Conservation (phyloP, 2,329 filamentous ascomycete genomes). For the Fusarium brachygibbosum region DNA sequence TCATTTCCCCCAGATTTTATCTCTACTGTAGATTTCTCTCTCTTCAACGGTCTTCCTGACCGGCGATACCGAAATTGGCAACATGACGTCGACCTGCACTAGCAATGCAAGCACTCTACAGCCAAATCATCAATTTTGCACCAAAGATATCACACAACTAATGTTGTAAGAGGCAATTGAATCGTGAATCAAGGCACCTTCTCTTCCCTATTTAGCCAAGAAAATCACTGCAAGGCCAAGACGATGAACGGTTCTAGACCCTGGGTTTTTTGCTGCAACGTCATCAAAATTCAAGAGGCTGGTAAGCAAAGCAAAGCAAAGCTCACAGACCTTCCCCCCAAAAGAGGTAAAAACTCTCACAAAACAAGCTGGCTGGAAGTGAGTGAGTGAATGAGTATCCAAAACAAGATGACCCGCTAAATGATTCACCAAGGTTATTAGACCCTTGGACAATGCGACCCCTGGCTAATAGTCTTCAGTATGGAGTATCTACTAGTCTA, state of each 20-base stretch:
- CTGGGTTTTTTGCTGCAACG: conserved; percentile 6
- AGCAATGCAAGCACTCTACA: conserved; percentile 43
- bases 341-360: conserved; percentile 29
- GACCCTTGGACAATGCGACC: neutral
- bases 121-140: neutral
- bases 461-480: neutral
- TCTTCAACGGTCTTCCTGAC: conserved; percentile 3
- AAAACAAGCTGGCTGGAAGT: conserved; percentile 37
- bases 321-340: neutral
- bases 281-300: conserved; percentile 36
- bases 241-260: conserved; percentile 16
- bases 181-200: conserved; percentile 16
- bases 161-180: neutral
- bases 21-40: neutral
- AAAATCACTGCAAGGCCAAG: neutral
- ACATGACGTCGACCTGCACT: conserved; percentile 34
- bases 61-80: conserved; percentile 31
- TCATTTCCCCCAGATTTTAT: conserved; percentile 6
- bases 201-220: conserved; percentile 9
- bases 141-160: neutral
- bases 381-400: neutral
- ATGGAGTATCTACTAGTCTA: neutral
- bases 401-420: conserved; percentile 10
- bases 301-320: conserved; percentile 9
- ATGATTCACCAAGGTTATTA: conserved; percentile 2